Conservation (phyloP, 2,329 filamentous ascomycete genomes). For the Microcyclospora tardicrescens region DNA sequence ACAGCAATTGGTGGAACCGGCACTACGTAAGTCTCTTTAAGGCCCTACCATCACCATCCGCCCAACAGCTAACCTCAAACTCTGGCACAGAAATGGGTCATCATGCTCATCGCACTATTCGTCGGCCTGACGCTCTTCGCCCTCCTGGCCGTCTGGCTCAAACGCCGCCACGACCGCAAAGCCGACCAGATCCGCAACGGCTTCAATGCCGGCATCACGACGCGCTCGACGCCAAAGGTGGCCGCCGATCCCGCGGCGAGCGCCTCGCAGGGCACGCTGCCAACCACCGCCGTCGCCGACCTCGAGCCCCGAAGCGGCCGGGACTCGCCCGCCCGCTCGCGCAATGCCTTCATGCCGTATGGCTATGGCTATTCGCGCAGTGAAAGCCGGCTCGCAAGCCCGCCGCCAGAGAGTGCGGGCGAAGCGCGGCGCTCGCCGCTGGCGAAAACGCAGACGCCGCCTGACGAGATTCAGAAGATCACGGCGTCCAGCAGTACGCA, state of each 20-base stretch:
- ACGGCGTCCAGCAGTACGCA: too few species aligned
- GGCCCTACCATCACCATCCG: background rate
- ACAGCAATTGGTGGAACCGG: constrained; percentile 14
- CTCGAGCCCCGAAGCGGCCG: constrained; percentile 8
- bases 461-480: too few species aligned
- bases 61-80: constrained; percentile 4
- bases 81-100: constrained; percentile 52
- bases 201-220: constrained; percentile 27
- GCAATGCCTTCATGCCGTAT: constrained; percentile 23
- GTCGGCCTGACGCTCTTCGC: constrained; percentile 56
- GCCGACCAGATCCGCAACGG: constrained; percentile 35
- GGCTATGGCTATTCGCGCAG: constrained; percentile 20
- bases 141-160: constrained; percentile 55
- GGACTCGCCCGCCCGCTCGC: constrained; percentile 16
- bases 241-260: constrained; percentile 1
- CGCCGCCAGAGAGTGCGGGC: background rate
- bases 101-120: constrained; percentile 65
- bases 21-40: constrained; percentile 12
- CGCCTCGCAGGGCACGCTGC: background rate
- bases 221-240: constrained; percentile 12
- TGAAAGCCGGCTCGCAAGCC: constrained; percentile 9
- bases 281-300: background rate
- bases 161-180: constrained; percentile 59
- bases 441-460: too few species aligned
- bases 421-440: background rate